Conservation (phyloP, 371 early-diverging fungal genomes). For the Mucor indicus region DNA sequence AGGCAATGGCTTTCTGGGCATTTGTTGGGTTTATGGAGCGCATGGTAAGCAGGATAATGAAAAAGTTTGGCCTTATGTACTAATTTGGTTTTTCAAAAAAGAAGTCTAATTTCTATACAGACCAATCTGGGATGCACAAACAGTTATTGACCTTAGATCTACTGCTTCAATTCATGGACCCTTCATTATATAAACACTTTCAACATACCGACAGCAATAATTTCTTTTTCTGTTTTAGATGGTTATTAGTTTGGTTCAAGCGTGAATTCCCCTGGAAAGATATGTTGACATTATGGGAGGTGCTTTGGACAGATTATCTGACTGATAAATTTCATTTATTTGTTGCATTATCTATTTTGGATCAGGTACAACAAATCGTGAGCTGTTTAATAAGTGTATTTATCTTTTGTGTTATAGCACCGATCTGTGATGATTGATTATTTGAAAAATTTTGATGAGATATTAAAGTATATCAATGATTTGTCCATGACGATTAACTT, state of each 20-base stretch:
- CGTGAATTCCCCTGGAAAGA: conserved; percentile 90
- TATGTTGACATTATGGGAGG: conserved; percentile 82
- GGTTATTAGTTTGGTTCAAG: conserved; percentile 93
- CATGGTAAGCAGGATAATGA: conserved; percentile 49
- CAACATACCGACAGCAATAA: conserved; percentile 77
- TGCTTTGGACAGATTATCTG: conserved; percentile 82
- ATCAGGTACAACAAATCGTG: conserved; percentile 54
- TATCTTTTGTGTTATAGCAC: conserved; percentile 39
- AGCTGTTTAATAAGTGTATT: too few species aligned
- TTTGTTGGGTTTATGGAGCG: conserved; percentile 87
- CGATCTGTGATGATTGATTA: conserved; percentile 78
- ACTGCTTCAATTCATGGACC: conserved; percentile 82
- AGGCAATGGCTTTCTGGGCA: conserved; percentile 85
- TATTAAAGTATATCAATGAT: conserved; percentile 92
- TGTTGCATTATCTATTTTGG: conserved; percentile 86
- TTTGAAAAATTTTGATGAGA: conserved; percentile 83
- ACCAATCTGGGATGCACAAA: conserved; percentile 88
- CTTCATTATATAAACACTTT: conserved; percentile 74
- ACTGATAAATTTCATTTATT: conserved; percentile 81
- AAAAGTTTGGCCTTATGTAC: neutral
- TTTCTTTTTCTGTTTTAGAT: conserved; percentile 92
- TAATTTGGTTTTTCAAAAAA: neutral
- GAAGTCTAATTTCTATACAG: conserved; percentile 75
- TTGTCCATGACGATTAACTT: conserved; percentile 74
- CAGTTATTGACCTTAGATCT: conserved; percentile 76